Conservation (phyloP, 179 eudicot genomes). For the Vitellaria paradoxa region DNA sequence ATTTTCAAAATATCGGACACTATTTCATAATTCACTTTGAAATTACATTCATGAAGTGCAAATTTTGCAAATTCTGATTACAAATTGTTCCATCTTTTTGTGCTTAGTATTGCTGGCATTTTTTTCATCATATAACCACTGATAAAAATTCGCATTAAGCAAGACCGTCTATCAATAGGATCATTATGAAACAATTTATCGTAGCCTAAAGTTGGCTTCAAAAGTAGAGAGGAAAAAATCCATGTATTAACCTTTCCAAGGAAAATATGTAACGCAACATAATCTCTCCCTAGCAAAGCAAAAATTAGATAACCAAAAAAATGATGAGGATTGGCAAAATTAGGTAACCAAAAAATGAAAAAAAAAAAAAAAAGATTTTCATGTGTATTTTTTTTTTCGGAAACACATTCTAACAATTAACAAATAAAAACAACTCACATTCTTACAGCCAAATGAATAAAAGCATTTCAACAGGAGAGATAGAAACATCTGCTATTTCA, state of each 20-base stretch:
- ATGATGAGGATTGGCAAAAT: neutral
- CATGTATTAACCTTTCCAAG: too few species aligned
- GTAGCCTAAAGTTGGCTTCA: too few species aligned
- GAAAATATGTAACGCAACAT: too few species aligned
- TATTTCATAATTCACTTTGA: neutral
- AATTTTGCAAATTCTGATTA: neutral
- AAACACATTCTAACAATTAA: neutral
- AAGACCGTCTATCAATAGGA: too few species aligned
- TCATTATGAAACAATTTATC: too few species aligned
- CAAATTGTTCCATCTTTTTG: neutral
- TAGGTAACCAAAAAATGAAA: too few species aligned
- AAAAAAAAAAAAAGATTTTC: too few species aligned
- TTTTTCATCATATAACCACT: neutral
- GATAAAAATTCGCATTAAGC: too few species aligned
- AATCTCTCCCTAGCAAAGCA: neutral
- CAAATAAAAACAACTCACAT: neutral
- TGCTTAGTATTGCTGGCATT: neutral
- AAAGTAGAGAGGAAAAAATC: too few species aligned
- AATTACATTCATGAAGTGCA: neutral
- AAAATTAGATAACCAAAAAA: too few species aligned
- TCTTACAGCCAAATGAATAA: too few species aligned
- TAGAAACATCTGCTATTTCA: neutral
- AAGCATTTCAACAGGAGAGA: neutral
- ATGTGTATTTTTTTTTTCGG: neutral
- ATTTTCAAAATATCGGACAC: neutral